These are phyloP conservation scores for Mycosarcoma maydis DNA, from an alignment of 1,284 basidiomycete genomes.

Conservation along the genomic window DNA sequence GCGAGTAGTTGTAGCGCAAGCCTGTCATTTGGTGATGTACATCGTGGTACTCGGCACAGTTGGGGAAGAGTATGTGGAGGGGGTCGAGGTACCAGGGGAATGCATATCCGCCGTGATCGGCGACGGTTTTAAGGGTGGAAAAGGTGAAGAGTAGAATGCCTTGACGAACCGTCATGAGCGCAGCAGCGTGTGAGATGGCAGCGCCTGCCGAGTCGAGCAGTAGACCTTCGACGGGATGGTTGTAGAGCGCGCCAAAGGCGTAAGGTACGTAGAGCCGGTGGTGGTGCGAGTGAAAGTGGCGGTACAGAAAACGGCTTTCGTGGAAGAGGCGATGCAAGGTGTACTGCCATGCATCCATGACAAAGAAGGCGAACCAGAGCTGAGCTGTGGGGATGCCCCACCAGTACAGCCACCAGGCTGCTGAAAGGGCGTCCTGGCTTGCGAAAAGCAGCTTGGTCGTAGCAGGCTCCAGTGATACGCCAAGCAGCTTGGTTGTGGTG, in stretches of 20 bases:
- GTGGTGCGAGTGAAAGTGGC: conserved; percentile 90
- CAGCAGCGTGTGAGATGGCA: conserved; percentile 77
- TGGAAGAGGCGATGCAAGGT: conserved; percentile 93
- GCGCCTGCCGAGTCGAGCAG: conserved; percentile 87
- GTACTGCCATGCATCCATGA: conserved; percentile 99
- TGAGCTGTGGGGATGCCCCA: conserved; percentile 86
- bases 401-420: conserved; percentile 85
- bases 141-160: conserved; percentile 85
- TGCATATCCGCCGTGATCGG: conserved; percentile 94
- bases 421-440: conserved; percentile 36
- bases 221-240: conserved; percentile 92
- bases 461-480: conserved; percentile 9
- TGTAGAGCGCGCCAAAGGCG: conserved; percentile 96
- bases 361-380: conserved; percentile 82
- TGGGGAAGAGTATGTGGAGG: conserved; percentile 84
- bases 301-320: conserved; percentile 88
- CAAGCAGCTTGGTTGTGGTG: conserved; percentile 14
- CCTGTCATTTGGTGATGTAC: conserved; percentile 94
- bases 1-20: conserved; percentile 94
- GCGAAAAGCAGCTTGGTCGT: conserved; percentile 31
- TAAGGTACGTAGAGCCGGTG: conserved; percentile 97
- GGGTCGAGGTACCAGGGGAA: conserved; percentile 81
- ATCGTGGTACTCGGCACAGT: conserved; percentile 97
- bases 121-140: conserved; percentile 91
- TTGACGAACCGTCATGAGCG: conserved; percentile 78